phyloP scores from a whole-genome alignment of 2,329 filamentous ascomycete genomes.

The Trichothecium roseum region DNA sequence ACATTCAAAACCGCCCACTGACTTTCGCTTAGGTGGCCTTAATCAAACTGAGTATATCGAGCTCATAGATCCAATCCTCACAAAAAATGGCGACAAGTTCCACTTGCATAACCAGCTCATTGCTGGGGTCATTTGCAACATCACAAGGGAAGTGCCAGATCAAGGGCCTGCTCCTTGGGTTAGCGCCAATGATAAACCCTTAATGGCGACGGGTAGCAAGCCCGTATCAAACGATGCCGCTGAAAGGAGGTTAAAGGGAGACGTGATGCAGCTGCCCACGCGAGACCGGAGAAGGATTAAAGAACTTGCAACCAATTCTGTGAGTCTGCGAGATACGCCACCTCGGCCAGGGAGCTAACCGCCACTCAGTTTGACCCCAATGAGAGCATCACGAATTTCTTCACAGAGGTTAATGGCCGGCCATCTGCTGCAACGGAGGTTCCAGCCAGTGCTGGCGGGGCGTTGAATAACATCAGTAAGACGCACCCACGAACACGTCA shows the following conservation, averaged over 20 bases:
- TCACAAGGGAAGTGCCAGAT: conserved; percentile 59
- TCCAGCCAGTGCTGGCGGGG: conserved; percentile 55
- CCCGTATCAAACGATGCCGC: conserved; percentile 54
- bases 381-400: conserved; percentile 41
- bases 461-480: conserved; percentile 73
- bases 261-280: conserved; percentile 61
- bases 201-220: conserved; percentile 45
- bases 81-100: conserved; percentile 47
- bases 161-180: conserved; percentile 60
- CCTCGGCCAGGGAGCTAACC: no score
- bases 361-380: conserved; percentile 39
- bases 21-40: conserved; percentile 38
- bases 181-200: conserved; percentile 59
- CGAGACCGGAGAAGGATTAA: conserved; percentile 58
- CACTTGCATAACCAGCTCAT: conserved; percentile 61
- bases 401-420: conserved; percentile 38
- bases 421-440: conserved; percentile 43
- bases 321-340: conserved; percentile 21
- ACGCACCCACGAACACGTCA: conserved; percentile 5
- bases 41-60: conserved; percentile 52
- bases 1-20: conserved; percentile 1
- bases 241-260: conserved; percentile 55
- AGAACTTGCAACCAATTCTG: conserved; percentile 51
- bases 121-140: conserved; percentile 57
- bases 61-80: conserved; percentile 49